phyloP scores from a whole-genome alignment of 2,329 filamentous ascomycete species.

The Xylaria arbuscula region DNA sequence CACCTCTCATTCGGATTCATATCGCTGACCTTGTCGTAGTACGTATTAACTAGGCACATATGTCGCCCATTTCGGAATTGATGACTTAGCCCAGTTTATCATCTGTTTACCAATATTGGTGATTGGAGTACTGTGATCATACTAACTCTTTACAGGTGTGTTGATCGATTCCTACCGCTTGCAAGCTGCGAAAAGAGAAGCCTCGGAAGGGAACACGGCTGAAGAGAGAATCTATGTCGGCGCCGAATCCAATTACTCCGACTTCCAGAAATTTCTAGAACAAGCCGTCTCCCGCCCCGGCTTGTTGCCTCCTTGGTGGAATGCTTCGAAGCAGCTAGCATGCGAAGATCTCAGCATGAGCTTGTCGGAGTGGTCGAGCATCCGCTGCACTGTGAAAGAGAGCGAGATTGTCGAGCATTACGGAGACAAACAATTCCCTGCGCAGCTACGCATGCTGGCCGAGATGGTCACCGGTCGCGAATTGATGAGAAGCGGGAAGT shows the following conservation, averaged over 20 bases:
- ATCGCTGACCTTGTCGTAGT: conserved; percentile 20
- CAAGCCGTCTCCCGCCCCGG: conserved; percentile 15
- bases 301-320: conserved; percentile 37
- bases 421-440: conserved; percentile 56
- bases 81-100: not conserved
- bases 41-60: not conserved
- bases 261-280: conserved; percentile 31
- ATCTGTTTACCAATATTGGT: too few species aligned
- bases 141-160: conserved; percentile 23
- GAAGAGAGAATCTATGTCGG: conserved; percentile 31
- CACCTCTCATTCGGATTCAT: not conserved
- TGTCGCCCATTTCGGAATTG: not conserved
- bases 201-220: conserved; percentile 7
- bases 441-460: conserved; percentile 62
- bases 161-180: conserved; percentile 38
- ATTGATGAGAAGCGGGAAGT: conserved; percentile 46
- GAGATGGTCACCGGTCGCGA: conserved; percentile 54
- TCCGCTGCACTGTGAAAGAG: conserved; percentile 30
- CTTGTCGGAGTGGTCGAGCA: conserved; percentile 13
- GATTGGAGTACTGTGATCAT: not conserved
- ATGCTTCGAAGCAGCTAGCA: conserved; percentile 19
- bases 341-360: conserved; percentile 33
- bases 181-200: conserved; percentile 31
- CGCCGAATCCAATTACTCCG: conserved; percentile 10
- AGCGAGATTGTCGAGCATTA: conserved; percentile 53